These are phyloP conservation scores for Nitzschia sp. DNA, from an alignment of 108 stramenopile genomes.

Conservation along the genomic window DNA sequence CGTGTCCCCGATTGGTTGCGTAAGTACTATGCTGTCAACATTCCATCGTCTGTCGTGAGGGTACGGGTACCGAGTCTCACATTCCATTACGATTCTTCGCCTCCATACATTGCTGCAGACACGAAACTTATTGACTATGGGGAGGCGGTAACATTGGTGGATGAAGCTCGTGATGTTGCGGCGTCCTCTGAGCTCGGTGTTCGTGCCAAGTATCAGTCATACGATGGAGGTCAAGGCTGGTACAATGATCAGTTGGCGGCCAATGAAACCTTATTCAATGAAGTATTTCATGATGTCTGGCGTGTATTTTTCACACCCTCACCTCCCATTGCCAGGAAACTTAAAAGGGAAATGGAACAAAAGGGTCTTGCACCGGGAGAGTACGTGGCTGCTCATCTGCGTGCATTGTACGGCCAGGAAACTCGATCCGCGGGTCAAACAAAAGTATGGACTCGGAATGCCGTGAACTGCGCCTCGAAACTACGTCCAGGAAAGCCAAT, in stretches of 20 bases:
- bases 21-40: conserved; percentile 1
- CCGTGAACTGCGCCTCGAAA: conserved; percentile 36
- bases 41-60: no score
- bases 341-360: conserved; percentile 21
- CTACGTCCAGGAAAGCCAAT: conserved; percentile 33
- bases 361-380: conserved; percentile 36
- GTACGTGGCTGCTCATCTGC: conserved; percentile 46
- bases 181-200: background rate
- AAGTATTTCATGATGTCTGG: conserved; percentile 44
- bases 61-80: no score
- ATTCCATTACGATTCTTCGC: background rate
- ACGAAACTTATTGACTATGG: conserved; percentile 7
- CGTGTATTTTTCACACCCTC: conserved; percentile 48
- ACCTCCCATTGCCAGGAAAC: conserved; percentile 22
- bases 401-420: conserved; percentile 36
- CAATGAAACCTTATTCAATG: conserved; percentile 24
- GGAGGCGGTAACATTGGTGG: background rate
- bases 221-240: conserved; percentile 15
- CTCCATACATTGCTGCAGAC: conserved; percentile 8
- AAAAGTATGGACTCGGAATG: conserved; percentile 20
- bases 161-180: background rate
- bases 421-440: background rate
- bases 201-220: conserved; percentile 23
- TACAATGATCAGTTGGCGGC: conserved; percentile 1
- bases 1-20: conserved; percentile 35